Base-by-base conservation (phyloP, 106 monocot species). In the Allium fistulosum region DNA sequence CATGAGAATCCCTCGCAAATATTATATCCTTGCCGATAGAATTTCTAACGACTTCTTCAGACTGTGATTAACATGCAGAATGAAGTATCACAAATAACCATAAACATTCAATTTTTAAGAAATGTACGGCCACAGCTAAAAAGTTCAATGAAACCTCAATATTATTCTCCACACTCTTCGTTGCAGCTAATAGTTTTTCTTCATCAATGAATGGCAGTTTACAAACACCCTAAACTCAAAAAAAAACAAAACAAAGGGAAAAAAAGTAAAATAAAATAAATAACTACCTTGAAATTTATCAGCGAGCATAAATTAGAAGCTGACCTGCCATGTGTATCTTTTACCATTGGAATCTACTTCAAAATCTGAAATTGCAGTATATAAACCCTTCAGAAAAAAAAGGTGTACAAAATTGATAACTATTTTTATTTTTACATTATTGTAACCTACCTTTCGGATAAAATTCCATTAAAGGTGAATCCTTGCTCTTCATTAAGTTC, bases 301-400 rank as follows among this genome's bases (percentile, higher is more conserved):
- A 13, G 6, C 5, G 37, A 37, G 1, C 37, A 37, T 37, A 55
- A 55, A 55, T 6, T 55, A 55, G 11, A 55, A 55, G 17, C 5
- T 66, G 4, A 87, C 87, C 77, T 87, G 83, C 87, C 87, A 87
- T 14, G 51, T 37, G 49, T 69, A 87, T 46, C 80, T 66, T 57
- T 75, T 80, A 2, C 87, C 87, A 72, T 79, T 71, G 9, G 51
- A 51, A 37, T 87, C 87, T 50, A 75, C 53, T 1, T 47, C 59
- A 61, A 87, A 80, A 72, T 80, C 87, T 87, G 68, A 46, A 28
- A 56, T 48, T 62, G 72, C 6, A 37, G 2, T 37, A 37, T 37
- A 37, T 37, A 37, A 37, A 37, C 37, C 2, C 37, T 37, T 37
- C 37, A 37, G 4, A 37, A 5, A 37, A 37, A 37, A 37, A 22